Conservation (phyloP, 176 grass and related monocot species). For the Pontederia crassipes region DNA sequence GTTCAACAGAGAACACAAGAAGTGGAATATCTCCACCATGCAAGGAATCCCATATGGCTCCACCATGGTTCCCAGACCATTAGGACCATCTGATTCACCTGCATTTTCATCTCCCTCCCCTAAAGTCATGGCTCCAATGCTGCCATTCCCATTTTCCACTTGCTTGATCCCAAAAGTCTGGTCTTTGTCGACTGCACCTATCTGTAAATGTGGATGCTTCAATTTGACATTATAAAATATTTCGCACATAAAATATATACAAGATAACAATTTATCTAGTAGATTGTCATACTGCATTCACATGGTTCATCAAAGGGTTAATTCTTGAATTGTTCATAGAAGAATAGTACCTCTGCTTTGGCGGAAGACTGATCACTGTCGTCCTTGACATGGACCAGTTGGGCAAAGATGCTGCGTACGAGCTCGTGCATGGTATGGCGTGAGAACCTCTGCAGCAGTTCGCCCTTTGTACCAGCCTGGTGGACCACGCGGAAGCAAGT, state of each 20-base stretch:
- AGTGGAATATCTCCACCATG: conserved; percentile 94
- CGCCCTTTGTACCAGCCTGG: conserved; percentile 94
- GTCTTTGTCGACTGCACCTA: conserved; percentile 30
- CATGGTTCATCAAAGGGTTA: conserved; percentile 13
- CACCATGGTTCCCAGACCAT: conserved; percentile 33
- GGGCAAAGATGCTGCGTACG: conserved; percentile 56
- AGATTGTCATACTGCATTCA: not conserved
- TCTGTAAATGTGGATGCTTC: conserved; percentile 33
- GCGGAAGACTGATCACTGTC: not conserved
- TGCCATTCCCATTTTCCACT: conserved; percentile 42
- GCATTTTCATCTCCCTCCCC: conserved; percentile 27
- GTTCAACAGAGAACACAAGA: conserved; percentile 92
- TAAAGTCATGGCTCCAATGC: conserved; percentile 34
- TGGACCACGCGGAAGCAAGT: conserved; percentile 97
- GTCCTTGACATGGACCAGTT: conserved; percentile 37
- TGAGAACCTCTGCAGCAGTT: conserved; percentile 88
- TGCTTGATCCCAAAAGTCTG: conserved; percentile 35
- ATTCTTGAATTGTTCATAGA: conserved; percentile 2
- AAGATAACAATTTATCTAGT: not conserved
- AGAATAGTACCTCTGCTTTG: conserved; percentile 11
- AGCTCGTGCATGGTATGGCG: conserved; percentile 98
- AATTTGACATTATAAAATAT: conserved; percentile 13
- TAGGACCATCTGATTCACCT: conserved; percentile 2
- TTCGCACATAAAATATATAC: conserved; percentile 13
- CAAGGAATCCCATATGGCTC: conserved; percentile 70